phyloP scores from a whole-genome alignment of 2,329 filamentous ascomycete species.

The Phialophora tarda region DNA sequence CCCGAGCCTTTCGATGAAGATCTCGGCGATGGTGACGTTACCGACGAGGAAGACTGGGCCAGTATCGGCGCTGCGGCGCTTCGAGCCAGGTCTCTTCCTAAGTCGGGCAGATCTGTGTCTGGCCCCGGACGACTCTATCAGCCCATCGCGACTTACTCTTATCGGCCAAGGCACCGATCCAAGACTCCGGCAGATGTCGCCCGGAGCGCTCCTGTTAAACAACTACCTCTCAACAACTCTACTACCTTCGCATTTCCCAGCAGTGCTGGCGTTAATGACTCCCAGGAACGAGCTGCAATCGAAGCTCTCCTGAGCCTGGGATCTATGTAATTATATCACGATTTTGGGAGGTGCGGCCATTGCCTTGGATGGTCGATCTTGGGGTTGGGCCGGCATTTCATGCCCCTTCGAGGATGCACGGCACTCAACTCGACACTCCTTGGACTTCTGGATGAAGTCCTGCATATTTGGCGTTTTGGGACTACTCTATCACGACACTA shows the following conservation, averaged over 20 bases:
- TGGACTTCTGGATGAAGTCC: slow-evolving; percentile 19
- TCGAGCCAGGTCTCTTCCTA: slow-evolving; percentile 65
- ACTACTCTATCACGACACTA: slow-evolving; percentile 30
- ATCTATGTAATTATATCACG: slow-evolving; percentile 49
- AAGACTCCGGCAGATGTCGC: slow-evolving; percentile 40
- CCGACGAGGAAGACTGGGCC: slow-evolving; percentile 96
- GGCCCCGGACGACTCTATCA: slow-evolving; percentile 49
- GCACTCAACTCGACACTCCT: slow-evolving; percentile 25
- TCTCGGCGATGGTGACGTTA: slow-evolving; percentile 82
- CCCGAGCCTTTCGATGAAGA: slow-evolving; percentile 68
- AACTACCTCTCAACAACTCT: slow-evolving; percentile 47
- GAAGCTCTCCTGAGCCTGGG: slow-evolving; percentile 56
- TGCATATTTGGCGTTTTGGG: slow-evolving; percentile 29
- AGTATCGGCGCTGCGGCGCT: slow-evolving; percentile 85
- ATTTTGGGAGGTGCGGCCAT: slow-evolving; percentile 7
- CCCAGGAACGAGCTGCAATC: slow-evolving; percentile 56
- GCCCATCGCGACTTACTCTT: slow-evolving; percentile 47
- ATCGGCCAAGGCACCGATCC: slow-evolving; percentile 35
- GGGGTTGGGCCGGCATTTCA: background rate
- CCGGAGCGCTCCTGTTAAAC: slow-evolving; percentile 48
- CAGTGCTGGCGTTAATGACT: slow-evolving; percentile 45
- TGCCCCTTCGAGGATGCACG: slow-evolving; percentile 20
- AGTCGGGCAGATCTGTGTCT: slow-evolving; percentile 46
- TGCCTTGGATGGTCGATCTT: background rate
- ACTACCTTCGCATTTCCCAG: slow-evolving; percentile 38